These are phyloP conservation scores for Candida qinlingensis DNA, from an alignment of 805 yeast species.

Conservation along the genomic window DNA sequence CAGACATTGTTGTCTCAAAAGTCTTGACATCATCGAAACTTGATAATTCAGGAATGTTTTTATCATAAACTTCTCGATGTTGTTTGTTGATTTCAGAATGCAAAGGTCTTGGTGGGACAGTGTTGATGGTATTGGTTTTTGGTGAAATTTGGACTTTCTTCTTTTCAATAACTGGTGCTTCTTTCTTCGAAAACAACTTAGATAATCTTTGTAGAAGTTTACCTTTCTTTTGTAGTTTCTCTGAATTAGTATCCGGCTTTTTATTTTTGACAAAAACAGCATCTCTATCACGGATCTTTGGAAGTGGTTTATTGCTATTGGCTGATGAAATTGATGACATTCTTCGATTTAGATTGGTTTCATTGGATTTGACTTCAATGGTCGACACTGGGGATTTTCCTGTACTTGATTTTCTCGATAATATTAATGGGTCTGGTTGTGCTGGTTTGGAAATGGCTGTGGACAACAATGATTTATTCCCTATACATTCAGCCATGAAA, in stretches of 20 bases:
- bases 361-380: background rate
- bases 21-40: constrained; percentile 14
- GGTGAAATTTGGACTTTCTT: too few relatives aligned
- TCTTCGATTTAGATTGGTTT: constrained; percentile 6
- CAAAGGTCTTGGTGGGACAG: background rate
- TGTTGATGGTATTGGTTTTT: background rate
- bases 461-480: constrained; percentile 11
- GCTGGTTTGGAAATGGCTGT: constrained; percentile 1
- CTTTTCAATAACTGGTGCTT: background rate
- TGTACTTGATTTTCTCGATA: constrained; percentile 10
- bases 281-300: constrained; percentile 9
- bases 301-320: constrained; percentile 17
- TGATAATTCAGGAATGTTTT: constrained; percentile 13
- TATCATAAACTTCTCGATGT: constrained; percentile 3
- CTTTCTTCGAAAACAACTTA: constrained; percentile 14
- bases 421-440: too few relatives aligned
- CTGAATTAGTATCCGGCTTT: background rate
- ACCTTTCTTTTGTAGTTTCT: constrained; percentile 4
- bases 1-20: constrained; percentile 22
- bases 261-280: background rate
- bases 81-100: background rate
- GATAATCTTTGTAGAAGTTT: constrained; percentile 22
- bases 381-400: background rate
- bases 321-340: constrained; percentile 18
- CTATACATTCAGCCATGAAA: constrained; percentile 7